A percentile compares a stretch with the other conserved stretches of the same genome.
phyloP scores from a whole-genome alignment of 2,329 filamentous ascomycete species.

The Sporothrix euskadiensis region DNA sequence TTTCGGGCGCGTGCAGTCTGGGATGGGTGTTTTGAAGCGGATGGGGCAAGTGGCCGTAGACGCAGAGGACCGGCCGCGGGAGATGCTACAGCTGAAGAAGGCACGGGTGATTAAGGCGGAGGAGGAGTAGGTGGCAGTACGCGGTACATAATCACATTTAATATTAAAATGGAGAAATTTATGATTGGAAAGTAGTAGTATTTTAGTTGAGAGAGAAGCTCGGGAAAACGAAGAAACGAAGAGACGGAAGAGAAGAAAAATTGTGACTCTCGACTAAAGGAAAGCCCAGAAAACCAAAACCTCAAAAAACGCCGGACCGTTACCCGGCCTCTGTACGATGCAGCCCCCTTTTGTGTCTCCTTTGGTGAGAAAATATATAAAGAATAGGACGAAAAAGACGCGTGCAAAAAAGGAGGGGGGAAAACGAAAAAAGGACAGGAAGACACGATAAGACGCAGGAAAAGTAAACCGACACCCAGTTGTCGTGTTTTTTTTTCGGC shows the following conservation, averaged over 20 bases:
- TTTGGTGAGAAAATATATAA: background rate
- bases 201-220: background rate
- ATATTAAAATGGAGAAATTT: no score
- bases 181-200: background rate
- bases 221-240: background rate
- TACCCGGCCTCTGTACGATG: conserved; percentile 10
- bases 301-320: conserved; percentile 12
- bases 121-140: background rate
- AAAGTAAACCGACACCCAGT: conserved; percentile 1
- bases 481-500: background rate
- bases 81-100: conserved; percentile 77
- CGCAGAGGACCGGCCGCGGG: conserved; percentile 73
- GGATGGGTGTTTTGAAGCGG: conserved; percentile 79
- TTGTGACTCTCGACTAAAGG: background rate
- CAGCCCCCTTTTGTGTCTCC: background rate
- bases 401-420: no score
- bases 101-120: conserved; percentile 65
- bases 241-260: background rate
- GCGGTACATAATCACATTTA: background rate
- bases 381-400: background rate
- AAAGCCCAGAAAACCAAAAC: background rate
- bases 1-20: conserved; percentile 84
- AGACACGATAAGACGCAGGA: background rate
- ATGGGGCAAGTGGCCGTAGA: conserved; percentile 88
- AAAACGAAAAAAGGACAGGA: background rate